phyloP scores from a whole-genome alignment of 306 rosid genomes.

The Myrica gale region DNA sequence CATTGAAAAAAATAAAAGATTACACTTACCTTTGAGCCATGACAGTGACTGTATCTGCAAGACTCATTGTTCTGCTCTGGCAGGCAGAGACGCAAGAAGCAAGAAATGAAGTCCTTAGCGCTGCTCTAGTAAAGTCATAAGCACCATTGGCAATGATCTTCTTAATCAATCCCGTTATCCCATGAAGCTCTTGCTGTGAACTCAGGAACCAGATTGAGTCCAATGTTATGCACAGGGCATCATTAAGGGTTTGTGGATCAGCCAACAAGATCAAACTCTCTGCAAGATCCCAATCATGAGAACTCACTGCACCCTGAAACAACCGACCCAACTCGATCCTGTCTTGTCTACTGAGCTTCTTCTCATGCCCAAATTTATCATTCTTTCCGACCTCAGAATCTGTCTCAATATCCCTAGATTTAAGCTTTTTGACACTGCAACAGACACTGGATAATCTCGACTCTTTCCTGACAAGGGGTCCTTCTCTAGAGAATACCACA shows the following conservation, averaged over 20 bases:
- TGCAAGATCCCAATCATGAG: constrained; percentile 79
- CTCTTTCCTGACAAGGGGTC: constrained; percentile 48
- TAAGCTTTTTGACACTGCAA: constrained; percentile 54
- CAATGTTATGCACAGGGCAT: constrained; percentile 74
- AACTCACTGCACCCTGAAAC: constrained; percentile 74
- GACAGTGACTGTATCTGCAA: constrained; percentile 71
- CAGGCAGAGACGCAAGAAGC: constrained; percentile 94
- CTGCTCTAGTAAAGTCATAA: constrained; percentile 79
- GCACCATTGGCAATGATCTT: constrained; percentile 73
- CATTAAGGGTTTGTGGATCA: constrained; percentile 78
- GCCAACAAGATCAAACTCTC: constrained; percentile 67
- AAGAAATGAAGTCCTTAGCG: constrained; percentile 80
- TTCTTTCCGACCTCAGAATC: constrained; percentile 42
- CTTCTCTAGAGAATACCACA: constrained; percentile 57
- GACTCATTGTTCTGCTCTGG: constrained; percentile 81
- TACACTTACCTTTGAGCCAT: constrained; percentile 75
- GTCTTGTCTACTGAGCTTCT: constrained; percentile 69
- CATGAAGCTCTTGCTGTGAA: constrained; percentile 61
- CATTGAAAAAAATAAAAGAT: background rate
- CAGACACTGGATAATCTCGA: constrained; percentile 33
- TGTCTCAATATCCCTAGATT: constrained; percentile 35
- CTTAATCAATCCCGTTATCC: constrained; percentile 55
- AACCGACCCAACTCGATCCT: constrained; percentile 73
- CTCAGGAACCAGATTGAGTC: constrained; percentile 88
- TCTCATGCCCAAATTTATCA: constrained; percentile 49